Evolutionary conservation across 1,284 basidiomycete species (phyloP), one percentile per base, ranked within the genome.

Genomic region (Puccinia polysora): DNA sequence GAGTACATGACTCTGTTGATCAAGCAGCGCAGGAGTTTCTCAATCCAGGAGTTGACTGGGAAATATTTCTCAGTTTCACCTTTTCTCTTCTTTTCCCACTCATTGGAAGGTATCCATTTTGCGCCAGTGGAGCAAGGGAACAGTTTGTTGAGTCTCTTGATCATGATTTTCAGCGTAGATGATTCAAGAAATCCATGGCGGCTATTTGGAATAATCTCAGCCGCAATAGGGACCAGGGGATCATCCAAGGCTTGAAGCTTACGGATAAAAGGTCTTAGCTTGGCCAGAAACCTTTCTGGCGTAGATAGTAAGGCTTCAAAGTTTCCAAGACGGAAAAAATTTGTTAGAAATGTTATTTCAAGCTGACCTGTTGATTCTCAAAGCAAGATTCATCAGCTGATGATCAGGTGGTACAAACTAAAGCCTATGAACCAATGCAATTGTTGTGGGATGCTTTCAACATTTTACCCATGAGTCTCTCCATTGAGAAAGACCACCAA

Each of bases 401-500:
- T 34, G 18, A 36, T 50, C 12, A 23, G 23, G 10, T 7, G 6
- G 40, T 12, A 34, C 4, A 25, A 47, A 8, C 14, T 30, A 10
- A 28, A 70, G 45, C 6, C 18, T 23, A 63, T 59, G 10, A 5
- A 55, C 68, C 59, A 34, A 71, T n/a, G 8, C 56, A 34, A 43
- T 63, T 71, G 52, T 71, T 71, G 15, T 55, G 47, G 25, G 58
- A 23, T 5, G 34, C 59, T 71, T 55, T 71, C 2, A 71, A 25
- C 1, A 71, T 71, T 45, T 3, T 55, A 7, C 68, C 68, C 59
- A 71, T 71, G 23, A 71, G 55, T n/a, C 47, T 20, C 34, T 71
- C 67, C 58, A 71, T 62, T 5, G 68, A 34, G 32, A 71, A 71
- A 0, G 50, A 71, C 59, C 68, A 71, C 68, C 68, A 71, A 14